A percentile compares a stretch with the other conserved stretches of the same genome.
Evolutionary conservation across 345 rosid species (phyloP).

Genomic region (Syzygium oleosum): DNA sequence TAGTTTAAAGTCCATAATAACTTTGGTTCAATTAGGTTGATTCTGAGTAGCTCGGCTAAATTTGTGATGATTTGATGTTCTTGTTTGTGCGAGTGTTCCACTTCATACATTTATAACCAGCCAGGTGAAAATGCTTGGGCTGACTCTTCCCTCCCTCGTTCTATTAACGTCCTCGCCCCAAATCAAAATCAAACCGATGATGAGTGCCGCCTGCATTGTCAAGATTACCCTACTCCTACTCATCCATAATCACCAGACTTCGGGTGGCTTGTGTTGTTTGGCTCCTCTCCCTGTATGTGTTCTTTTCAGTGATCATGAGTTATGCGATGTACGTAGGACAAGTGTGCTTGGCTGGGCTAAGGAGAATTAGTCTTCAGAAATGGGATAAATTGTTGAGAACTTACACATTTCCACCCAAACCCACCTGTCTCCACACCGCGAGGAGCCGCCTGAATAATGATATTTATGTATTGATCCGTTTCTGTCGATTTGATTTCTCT

Average conservation of each 20-base stretch:
- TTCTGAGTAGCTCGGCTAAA: neutral
- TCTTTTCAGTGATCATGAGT: neutral
- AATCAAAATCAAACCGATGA: neutral
- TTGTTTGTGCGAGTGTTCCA: neutral
- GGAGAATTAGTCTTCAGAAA: neutral
- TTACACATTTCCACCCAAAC: neutral
- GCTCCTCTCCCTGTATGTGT: neutral
- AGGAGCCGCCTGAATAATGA: neutral
- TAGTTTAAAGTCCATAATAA: neutral
- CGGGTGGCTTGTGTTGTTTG: neutral
- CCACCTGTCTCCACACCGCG: neutral
- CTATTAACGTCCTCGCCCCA: neutral
- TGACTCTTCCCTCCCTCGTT: neutral
- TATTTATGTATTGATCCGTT: neutral
- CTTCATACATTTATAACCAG: neutral
- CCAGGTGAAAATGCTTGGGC: neutral
- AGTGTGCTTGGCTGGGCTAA: neutral
- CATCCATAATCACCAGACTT: neutral
- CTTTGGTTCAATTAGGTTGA: neutral
- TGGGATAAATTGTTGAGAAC: neutral
- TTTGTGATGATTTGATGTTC: neutral
- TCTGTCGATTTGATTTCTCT: neutral
- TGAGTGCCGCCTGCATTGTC: neutral
- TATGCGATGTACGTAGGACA: neutral
- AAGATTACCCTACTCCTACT: neutral